Conservation (phyloP, 2,329 filamentous ascomycete species). For the Pseudocercospora pini-densiflorae region DNA sequence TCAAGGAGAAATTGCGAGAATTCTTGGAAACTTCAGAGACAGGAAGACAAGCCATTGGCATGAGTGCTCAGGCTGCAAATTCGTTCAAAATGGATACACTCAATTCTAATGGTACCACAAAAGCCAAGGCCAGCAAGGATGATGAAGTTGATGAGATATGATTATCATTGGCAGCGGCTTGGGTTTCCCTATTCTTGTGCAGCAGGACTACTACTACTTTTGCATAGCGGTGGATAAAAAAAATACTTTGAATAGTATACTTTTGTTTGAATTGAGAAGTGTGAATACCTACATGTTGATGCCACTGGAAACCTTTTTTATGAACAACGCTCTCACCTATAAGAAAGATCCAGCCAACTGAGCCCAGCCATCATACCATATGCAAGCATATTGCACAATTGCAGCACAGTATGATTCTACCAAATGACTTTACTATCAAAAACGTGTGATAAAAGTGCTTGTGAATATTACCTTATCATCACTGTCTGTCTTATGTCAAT, state of each 20-base stretch:
- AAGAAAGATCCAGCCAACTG: no score
- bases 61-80: slow-evolving; percentile 65
- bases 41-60: slow-evolving; percentile 79
- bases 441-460: no score
- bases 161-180: slow-evolving; percentile 20
- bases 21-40: slow-evolving; percentile 89
- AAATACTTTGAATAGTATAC: not conserved
- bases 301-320: no score
- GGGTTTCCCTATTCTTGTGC: slow-evolving; percentile 1
- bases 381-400: no score
- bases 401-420: no score
- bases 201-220: not conserved
- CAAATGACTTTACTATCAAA: no score
- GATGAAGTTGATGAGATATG: slow-evolving; percentile 44
- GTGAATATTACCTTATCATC: no score
- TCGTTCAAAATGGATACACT: slow-evolving; percentile 27
- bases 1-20: slow-evolving; percentile 86
- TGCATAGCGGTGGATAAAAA: slow-evolving; percentile 13
- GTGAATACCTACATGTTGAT: not conserved
- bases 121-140: slow-evolving; percentile 33
- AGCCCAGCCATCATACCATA: no score
- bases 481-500: no score
- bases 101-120: slow-evolving; percentile 50
- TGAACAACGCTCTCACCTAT: no score
- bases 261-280: not conserved